Conservation (phyloP, 371 early-diverging fungal species). For the Mucor indicus region DNA sequence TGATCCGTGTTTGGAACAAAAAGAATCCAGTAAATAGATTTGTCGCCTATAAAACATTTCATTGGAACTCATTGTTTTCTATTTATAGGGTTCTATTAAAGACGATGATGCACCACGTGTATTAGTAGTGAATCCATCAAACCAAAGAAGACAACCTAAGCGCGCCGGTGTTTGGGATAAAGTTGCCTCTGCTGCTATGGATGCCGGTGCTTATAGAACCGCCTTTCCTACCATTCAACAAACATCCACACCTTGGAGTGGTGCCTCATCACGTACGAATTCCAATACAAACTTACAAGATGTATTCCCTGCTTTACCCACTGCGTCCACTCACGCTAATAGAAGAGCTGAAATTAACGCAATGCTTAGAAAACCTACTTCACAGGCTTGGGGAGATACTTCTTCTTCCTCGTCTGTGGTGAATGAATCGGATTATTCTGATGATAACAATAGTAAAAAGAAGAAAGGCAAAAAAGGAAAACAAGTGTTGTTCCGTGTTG, state of each 20-base stretch:
- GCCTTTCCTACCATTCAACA: slow-evolving; percentile 47
- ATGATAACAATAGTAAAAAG: slow-evolving; percentile 5
- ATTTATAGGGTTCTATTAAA: neutral
- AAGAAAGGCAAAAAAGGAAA: slow-evolving; percentile 58
- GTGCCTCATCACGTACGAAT: slow-evolving; percentile 1
- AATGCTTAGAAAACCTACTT: slow-evolving; percentile 4
- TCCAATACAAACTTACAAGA: slow-evolving; percentile 8
- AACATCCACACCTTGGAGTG: slow-evolving; percentile 43
- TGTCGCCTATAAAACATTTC: neutral
- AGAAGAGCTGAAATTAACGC: slow-evolving; percentile 14
- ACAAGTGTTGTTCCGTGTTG: slow-evolving; percentile 60
- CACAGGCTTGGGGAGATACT: slow-evolving; percentile 9
- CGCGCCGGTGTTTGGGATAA: slow-evolving; percentile 15
- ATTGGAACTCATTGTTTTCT: neutral
- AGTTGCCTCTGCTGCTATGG: slow-evolving; percentile 16
- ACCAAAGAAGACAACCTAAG: neutral
- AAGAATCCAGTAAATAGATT: slow-evolving; percentile 48
- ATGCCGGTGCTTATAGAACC: slow-evolving; percentile 21
- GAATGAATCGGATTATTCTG: slow-evolving; percentile 7
- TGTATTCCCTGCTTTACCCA: slow-evolving; percentile 19
- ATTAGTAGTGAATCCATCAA: slow-evolving; percentile 6
- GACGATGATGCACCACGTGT: slow-evolving; percentile 12
- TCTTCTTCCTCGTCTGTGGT: slow-evolving; percentile 3
- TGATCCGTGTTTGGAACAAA: slow-evolving; percentile 69
- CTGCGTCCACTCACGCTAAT: neutral